phyloP scores from a whole-genome alignment of 305 asterid species.

The Fraxinus dipetala region DNA sequence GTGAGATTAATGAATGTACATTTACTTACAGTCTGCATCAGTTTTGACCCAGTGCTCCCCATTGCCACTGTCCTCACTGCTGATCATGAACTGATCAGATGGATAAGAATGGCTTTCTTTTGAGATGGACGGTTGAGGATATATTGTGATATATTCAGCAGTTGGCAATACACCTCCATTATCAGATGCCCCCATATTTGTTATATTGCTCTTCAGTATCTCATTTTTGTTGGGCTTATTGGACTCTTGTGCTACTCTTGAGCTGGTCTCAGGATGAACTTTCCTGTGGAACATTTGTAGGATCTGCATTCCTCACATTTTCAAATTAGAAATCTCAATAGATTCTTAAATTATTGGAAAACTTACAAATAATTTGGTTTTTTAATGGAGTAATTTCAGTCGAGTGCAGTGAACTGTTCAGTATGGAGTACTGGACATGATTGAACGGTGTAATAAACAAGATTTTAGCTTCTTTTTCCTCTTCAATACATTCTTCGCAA shows the following conservation, averaged over 20 bases:
- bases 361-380: background rate
- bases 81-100: slow-evolving; percentile 30
- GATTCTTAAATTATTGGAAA: background rate
- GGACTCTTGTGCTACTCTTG: slow-evolving; percentile 32
- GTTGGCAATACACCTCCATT: slow-evolving; percentile 36
- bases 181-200: slow-evolving; percentile 30
- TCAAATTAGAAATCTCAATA: slow-evolving; percentile 2
- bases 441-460: background rate
- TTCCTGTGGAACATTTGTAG: slow-evolving; percentile 80
- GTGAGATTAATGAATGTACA: background rate
- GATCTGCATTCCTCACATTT: slow-evolving; percentile 52
- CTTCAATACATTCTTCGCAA: background rate
- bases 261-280: slow-evolving; percentile 81
- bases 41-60: slow-evolving; percentile 85
- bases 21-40: slow-evolving; percentile 85
- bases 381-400: background rate
- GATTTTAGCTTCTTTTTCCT: background rate
- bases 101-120: slow-evolving; percentile 38
- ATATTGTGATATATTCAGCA: slow-evolving; percentile 56
- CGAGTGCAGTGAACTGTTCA: background rate
- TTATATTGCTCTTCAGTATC: slow-evolving; percentile 27
- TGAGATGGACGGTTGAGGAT: slow-evolving; percentile 48
- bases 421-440: background rate
- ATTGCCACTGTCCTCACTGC: slow-evolving; percentile 32
- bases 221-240: slow-evolving; percentile 41